These are phyloP conservation scores for Boeremia lycopersici DNA, from an alignment of 2,329 filamentous ascomycete species.

Conservation along the genomic window DNA sequence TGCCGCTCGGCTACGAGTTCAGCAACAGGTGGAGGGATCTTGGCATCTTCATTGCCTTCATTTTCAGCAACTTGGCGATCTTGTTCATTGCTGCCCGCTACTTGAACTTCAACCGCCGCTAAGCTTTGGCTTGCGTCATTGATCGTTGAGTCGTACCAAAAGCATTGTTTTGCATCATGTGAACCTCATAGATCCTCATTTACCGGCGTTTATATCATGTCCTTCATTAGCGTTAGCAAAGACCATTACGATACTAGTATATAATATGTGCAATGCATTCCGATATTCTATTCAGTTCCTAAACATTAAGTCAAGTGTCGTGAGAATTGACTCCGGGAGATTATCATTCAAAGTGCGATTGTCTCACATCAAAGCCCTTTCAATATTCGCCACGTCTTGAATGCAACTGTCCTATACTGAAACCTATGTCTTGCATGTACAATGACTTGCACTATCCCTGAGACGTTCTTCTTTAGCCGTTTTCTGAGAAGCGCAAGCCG, in stretches of 20 bases:
- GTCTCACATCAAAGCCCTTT: background rate
- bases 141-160: slow-evolving; percentile 1
- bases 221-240: background rate
- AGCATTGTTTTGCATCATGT: slow-evolving; percentile 5
- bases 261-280: background rate
- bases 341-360: background rate
- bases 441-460: too few species aligned
- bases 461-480: too few species aligned
- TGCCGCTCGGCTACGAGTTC: slow-evolving; percentile 69
- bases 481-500: too few species aligned
- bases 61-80: slow-evolving; percentile 76
- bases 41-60: slow-evolving; percentile 77
- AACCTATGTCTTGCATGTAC: background rate
- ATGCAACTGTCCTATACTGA: background rate
- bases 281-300: background rate
- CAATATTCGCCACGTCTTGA: background rate
- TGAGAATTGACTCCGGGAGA: background rate
- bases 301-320: background rate
- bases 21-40: slow-evolving; percentile 78
- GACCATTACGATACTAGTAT: background rate
- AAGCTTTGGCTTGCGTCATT: slow-evolving; percentile 8
- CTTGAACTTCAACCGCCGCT: slow-evolving; percentile 54
- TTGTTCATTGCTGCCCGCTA: slow-evolving; percentile 62
- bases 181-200: slow-evolving; percentile 19
- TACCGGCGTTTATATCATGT: slow-evolving; percentile 15